Base-by-base conservation (phyloP, 73 alveolate species). In the Paramecium primaurelia region DNA sequence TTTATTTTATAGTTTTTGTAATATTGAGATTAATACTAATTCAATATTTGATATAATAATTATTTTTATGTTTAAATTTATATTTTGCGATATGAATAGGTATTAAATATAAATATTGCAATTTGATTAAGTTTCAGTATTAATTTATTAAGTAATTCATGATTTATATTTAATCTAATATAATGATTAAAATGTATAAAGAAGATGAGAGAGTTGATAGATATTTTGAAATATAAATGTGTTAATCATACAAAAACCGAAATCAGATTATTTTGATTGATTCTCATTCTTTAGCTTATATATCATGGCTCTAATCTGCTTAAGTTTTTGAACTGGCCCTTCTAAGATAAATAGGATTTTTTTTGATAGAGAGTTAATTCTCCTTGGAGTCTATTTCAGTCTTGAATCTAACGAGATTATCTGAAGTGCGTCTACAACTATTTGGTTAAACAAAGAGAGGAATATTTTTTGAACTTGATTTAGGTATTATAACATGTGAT, bases 281-380 rank as follows among this genome's bases (percentile, higher is more conserved):
- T 54, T 54, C 69, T 64, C 84, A 64, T 32, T 64, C 84, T 34
- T 64, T 64, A 32, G 47, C 20, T 64, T 64, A 64, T 7, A 64
- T 11, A 34, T 64, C 84, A 34, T 64, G 42, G 22, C 12, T 64
- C 84, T 64, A 64, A 64, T 64, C 84, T 25, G 84, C 84, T 64
- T 64, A 64, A 64, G 84, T 64, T 64, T 64, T 64, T 64, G 84
- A 64, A 64, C 84, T 64, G 84, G 84, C 84, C 28, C 84, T 64
- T 64, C 84, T 64, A 11, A 64, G 47, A 64, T 64, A 64, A 34
- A 64, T 64, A 28, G 84, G 84, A 64, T 64, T 64, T 64, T 64
- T 64, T 64, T 26, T 64, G 28, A 64, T 64, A 64, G 84, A 64
- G 84, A 64, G 84, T 42, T 1, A 32, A 64, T 34, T 64, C 22